A percentile compares a stretch with the other conserved stretches of the same genome.
These are phyloP conservation scores for Immersiella caudata DNA, from an alignment of 495 filamentous ascomycete genomes.

Conservation along the genomic window DNA sequence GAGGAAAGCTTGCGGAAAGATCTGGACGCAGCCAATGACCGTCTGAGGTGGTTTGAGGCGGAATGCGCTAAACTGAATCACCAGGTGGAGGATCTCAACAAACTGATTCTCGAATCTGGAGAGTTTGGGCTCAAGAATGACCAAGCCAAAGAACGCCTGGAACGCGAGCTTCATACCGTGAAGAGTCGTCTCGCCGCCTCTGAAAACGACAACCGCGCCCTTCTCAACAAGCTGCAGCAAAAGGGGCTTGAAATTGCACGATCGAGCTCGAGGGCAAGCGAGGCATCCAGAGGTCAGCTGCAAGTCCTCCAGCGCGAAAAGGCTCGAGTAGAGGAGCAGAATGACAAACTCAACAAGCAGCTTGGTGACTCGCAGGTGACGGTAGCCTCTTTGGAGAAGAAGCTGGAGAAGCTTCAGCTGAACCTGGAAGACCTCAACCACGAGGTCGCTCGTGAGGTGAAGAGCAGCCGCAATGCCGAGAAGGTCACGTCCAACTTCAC, in stretches of 20 bases:
- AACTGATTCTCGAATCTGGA: constrained; percentile 84
- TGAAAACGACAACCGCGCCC: constrained; percentile 93
- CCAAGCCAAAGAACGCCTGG: constrained; percentile 88
- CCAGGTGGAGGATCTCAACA: constrained; percentile 78
- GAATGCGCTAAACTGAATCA: constrained; percentile 73
- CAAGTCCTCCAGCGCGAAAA: constrained; percentile 81
- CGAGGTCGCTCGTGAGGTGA: constrained; percentile 87
- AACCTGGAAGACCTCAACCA: constrained; percentile 92
- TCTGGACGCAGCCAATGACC: constrained; percentile 69
- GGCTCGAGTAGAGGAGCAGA: constrained; percentile 78
- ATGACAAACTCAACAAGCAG: constrained; percentile 77
- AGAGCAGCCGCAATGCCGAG: constrained; percentile 87
- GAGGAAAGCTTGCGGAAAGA: constrained; percentile 77
- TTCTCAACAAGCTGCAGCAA: constrained; percentile 95
- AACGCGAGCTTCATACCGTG: constrained; percentile 88
- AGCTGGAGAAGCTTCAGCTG: constrained; percentile 90
- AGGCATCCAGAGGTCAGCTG: constrained; percentile 80
- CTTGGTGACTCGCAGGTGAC: constrained; percentile 85
- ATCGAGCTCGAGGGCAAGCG: constrained; percentile 82
- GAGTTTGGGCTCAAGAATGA: constrained; percentile 85
- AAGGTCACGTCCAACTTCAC: constrained; percentile 81
- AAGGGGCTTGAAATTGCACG: constrained; percentile 97
- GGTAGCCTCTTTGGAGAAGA: constrained; percentile 87
- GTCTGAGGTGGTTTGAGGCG: constrained; percentile 71
- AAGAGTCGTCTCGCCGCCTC: constrained; percentile 90